phyloP scores from a whole-genome alignment of 225 moss, liverwort and hornwort genomes.

The Physcomitrellopsis africana region DNA sequence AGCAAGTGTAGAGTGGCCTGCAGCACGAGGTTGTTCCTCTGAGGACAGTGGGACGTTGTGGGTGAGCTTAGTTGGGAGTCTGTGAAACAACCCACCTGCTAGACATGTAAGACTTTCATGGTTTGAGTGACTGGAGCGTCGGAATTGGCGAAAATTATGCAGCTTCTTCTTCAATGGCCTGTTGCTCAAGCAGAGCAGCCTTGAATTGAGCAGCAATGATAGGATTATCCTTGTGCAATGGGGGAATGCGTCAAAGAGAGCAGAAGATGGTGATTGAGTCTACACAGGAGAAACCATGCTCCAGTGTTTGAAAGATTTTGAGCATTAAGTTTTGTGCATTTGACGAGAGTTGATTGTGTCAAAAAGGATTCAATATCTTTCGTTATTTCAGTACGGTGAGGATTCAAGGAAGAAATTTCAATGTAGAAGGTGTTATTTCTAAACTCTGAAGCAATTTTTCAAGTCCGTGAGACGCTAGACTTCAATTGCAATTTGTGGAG shows the following conservation, averaged over 20 bases:
- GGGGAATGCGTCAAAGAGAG: not conserved
- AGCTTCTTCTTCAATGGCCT: not conserved
- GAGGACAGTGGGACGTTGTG: not conserved
- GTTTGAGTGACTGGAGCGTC: not conserved
- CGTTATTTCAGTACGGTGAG: not conserved
- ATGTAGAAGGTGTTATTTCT: not conserved
- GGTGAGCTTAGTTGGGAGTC: not conserved
- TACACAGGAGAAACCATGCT: too few relatives aligned
- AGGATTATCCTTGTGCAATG: too few relatives aligned
- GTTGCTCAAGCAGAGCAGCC: not conserved
- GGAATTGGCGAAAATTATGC: slow-evolving; percentile 4
- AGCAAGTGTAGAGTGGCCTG: not conserved
- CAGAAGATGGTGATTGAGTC: not conserved
- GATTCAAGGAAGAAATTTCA: not conserved
- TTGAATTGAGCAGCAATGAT: not conserved
- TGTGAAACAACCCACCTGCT: not conserved
- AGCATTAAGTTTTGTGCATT: not conserved
- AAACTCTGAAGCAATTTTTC: not conserved
- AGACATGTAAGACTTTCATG: not conserved
- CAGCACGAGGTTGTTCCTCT: not conserved
- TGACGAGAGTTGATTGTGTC: not conserved
- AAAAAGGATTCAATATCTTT: too few relatives aligned
- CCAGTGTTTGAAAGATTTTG: too few relatives aligned
- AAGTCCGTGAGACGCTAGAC: not conserved
- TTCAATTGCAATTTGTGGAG: not conserved